Evolutionary conservation across 148 eudicot genomes (phyloP).

Genomic region (Limonium bicolor): DNA sequence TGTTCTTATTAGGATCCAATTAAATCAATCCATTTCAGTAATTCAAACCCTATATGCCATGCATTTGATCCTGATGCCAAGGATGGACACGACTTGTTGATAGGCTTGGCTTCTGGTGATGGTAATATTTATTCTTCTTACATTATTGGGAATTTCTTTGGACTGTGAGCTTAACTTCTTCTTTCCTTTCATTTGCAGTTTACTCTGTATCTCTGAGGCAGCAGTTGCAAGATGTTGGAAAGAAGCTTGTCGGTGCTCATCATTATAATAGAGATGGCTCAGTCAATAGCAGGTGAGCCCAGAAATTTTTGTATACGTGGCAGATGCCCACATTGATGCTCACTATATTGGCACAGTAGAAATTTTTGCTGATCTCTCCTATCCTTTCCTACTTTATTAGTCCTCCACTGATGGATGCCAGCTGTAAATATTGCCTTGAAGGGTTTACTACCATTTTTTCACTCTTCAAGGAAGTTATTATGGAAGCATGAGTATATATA

Average conservation of each 20-base stretch:
- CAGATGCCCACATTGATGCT: neutral
- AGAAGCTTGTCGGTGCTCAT: slow-evolving; percentile 82
- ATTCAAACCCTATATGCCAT: slow-evolving; percentile 86
- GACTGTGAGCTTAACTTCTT: neutral
- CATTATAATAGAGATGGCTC: slow-evolving; percentile 87
- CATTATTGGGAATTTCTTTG: slow-evolving; percentile 1
- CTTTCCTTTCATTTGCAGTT: slow-evolving; percentile 23
- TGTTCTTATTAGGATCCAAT: slow-evolving; percentile 48
- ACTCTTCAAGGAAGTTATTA: no score
- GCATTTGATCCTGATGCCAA: slow-evolving; percentile 79
- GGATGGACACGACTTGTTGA: slow-evolving; percentile 89
- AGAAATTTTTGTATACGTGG: neutral
- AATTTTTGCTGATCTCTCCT: no score
- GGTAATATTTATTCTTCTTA: slow-evolving; percentile 26
- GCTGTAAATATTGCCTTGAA: no score
- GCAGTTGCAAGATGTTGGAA: slow-evolving; percentile 80
- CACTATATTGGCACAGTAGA: no score
- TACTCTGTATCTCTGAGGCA: slow-evolving; percentile 79
- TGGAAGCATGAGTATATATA: no score
- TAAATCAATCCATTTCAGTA: slow-evolving; percentile 71
- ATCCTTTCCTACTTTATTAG: no score
- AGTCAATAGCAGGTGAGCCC: slow-evolving; percentile 54
- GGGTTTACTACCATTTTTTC: no score
- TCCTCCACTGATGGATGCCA: no score
- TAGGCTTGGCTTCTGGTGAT: slow-evolving; percentile 75